Evolutionary conservation across 768 basidiomycete species (phyloP).

Genomic region (Trametes elegans): DNA sequence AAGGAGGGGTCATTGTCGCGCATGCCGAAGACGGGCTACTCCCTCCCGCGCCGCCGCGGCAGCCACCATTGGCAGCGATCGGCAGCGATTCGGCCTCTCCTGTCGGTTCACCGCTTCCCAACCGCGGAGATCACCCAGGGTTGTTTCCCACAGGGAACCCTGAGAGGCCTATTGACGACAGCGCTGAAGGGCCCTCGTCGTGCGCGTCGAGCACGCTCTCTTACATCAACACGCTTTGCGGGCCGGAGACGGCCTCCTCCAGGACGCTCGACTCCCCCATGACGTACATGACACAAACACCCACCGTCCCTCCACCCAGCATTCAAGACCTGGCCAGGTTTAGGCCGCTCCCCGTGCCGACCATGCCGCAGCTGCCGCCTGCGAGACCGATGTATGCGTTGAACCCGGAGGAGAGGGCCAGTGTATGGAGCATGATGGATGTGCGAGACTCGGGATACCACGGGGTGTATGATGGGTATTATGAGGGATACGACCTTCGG

Average conservation of each 20-base stretch:
- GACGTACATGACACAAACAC: neutral
- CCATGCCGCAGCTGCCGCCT: too few species aligned
- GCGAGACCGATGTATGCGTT: too few species aligned
- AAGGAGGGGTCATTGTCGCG: too few species aligned
- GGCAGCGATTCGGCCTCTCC: too few species aligned
- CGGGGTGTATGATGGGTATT: neutral
- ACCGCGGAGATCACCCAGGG: neutral
- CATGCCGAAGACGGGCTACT: too few species aligned
- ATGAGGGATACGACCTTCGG: neutral
- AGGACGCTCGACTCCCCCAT: neutral
- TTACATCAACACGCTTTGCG: constrained; percentile 5
- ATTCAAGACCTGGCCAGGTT: neutral
- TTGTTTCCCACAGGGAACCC: too few species aligned
- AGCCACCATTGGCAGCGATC: too few species aligned
- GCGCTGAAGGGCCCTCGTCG: neutral
- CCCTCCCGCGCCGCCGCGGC: too few species aligned
- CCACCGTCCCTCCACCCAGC: too few species aligned
- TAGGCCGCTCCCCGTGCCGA: neutral
- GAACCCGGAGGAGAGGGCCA: constrained; percentile 1
- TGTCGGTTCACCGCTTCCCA: too few species aligned
- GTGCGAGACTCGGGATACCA: neutral
- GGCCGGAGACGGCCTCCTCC: neutral
- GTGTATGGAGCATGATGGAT: constrained; percentile 1
- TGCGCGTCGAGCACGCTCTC: neutral
- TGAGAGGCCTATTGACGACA: neutral